Percentiles rank a stretch among this genome's conserved stretches.
Evolutionary conservation across 169 alveolate species (phyloP).

Genomic region (Eimeria mitis): DNA sequence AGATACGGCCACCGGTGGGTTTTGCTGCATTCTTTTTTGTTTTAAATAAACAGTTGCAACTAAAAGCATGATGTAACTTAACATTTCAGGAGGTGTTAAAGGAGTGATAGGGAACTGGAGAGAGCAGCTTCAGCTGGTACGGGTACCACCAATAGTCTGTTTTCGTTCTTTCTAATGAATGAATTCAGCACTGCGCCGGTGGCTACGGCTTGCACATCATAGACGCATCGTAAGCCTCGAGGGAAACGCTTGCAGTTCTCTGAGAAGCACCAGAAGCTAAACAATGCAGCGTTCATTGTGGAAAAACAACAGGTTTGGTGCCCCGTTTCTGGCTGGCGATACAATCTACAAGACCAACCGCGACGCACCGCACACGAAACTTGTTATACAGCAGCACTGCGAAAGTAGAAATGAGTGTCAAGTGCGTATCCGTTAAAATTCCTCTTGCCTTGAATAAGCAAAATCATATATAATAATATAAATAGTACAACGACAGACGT

Average conservation of each 20-base stretch:
- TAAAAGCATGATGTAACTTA: not conserved
- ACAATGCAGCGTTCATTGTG: not conserved
- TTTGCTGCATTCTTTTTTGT: too few relatives aligned
- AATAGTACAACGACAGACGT: not conserved
- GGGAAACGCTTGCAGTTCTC: not conserved
- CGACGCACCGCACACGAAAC: constrained; percentile 58
- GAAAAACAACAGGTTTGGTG: constrained; percentile 24
- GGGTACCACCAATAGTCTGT: not conserved
- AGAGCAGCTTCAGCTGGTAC: constrained; percentile 55
- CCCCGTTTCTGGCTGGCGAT: constrained; percentile 39
- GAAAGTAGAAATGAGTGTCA: constrained; percentile 11
- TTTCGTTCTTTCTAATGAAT: not conserved
- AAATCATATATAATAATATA: not conserved
- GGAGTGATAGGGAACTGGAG: constrained; percentile 45
- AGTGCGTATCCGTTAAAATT: not conserved
- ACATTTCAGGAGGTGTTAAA: not conserved
- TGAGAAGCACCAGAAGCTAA: not conserved
- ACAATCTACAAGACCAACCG: constrained; percentile 38
- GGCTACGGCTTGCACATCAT: constrained; percentile 46
- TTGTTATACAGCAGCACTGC: constrained; percentile 68
- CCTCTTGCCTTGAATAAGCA: not conserved
- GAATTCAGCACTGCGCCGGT: constrained; percentile 11
- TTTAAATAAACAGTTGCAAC: not conserved
- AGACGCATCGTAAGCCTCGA: constrained; percentile 49
- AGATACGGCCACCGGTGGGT: not conserved